Percentiles rank a stretch among this genome's conserved stretches.
phyloP scores from a whole-genome alignment of 495 filamentous ascomycete species.

The Astrothelium subdiscretum region DNA sequence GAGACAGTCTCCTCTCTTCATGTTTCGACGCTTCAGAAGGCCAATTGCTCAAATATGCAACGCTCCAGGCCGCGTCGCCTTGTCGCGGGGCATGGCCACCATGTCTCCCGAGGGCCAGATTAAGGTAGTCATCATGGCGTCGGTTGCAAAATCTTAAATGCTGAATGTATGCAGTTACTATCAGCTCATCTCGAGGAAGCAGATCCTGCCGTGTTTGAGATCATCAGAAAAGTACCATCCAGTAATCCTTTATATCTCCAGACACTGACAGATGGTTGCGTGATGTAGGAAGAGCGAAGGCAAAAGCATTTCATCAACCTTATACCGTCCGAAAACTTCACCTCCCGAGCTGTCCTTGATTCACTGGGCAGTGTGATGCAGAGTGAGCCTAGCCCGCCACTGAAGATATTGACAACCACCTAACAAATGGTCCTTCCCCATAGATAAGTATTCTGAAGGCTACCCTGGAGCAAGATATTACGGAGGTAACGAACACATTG shows the following conservation, averaged over 20 bases:
- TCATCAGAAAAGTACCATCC: constrained; percentile 72
- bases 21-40: not conserved
- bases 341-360: constrained; percentile 92
- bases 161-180: constrained; percentile 50
- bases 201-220: constrained; percentile 75
- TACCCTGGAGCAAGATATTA: constrained; percentile 97
- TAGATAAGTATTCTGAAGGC: constrained; percentile 97
- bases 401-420: constrained; percentile 9
- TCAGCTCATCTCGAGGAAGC: constrained; percentile 66
- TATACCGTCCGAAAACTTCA: constrained; percentile 98
- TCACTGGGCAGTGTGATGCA: constrained; percentile 97
- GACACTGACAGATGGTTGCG: not conserved
- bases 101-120: constrained; percentile 51
- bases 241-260: not conserved
- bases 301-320: constrained; percentile 98
- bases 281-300: constrained; percentile 70
- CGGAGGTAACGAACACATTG: constrained; percentile 92
- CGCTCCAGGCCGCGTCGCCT: not conserved
- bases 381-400: constrained; percentile 43
- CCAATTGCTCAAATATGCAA: not conserved
- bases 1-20: not conserved
- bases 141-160: constrained; percentile 6
- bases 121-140: constrained; percentile 34
- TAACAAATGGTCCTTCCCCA: not conserved
- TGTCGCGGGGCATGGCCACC: not conserved